phyloP scores from a whole-genome alignment of 495 filamentous ascomycete species.

The Aspergillus nidulans region DNA sequence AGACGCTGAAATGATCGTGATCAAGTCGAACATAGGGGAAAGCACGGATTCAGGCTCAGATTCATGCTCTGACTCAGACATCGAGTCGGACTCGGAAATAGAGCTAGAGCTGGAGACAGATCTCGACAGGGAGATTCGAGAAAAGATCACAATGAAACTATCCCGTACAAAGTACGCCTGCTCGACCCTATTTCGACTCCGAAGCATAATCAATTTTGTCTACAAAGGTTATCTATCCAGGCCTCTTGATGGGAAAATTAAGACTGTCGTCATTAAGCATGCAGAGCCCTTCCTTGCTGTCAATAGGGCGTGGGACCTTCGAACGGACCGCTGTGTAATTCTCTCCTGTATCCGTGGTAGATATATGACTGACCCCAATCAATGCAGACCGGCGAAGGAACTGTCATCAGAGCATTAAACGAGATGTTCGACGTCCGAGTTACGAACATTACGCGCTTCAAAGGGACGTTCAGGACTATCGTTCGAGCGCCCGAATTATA shows the following conservation, averaged over 20 bases:
- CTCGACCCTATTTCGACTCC: slow-evolving; percentile 42
- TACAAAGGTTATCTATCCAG: slow-evolving; percentile 47
- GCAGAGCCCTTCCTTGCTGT: slow-evolving; percentile 47
- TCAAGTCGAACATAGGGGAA: no score
- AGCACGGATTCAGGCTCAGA: no score
- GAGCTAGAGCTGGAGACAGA: not conserved
- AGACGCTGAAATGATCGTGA: no score
- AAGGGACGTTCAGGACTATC: not conserved
- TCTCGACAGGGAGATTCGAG: not conserved
- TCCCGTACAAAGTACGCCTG: slow-evolving; percentile 45
- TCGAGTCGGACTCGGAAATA: not conserved
- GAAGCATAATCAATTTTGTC: slow-evolving; percentile 57
- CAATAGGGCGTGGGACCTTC: slow-evolving; percentile 43
- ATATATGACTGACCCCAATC: not conserved
- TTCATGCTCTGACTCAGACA: not conserved
- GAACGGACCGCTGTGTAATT: slow-evolving; percentile 49
- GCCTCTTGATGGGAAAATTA: slow-evolving; percentile 21
- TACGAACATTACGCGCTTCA: not conserved
- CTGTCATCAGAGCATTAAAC: not conserved
- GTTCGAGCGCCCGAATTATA: not conserved
- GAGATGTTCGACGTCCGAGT: not conserved
- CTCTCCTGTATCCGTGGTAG: no score
- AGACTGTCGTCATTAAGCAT: slow-evolving; percentile 52
- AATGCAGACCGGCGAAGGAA: not conserved
- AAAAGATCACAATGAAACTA: slow-evolving; percentile 13